Evolutionary conservation across 768 basidiomycete genomes (phyloP), one percentile per base, ranked within the genome.

Genomic region (Amanita molliuscula): DNA sequence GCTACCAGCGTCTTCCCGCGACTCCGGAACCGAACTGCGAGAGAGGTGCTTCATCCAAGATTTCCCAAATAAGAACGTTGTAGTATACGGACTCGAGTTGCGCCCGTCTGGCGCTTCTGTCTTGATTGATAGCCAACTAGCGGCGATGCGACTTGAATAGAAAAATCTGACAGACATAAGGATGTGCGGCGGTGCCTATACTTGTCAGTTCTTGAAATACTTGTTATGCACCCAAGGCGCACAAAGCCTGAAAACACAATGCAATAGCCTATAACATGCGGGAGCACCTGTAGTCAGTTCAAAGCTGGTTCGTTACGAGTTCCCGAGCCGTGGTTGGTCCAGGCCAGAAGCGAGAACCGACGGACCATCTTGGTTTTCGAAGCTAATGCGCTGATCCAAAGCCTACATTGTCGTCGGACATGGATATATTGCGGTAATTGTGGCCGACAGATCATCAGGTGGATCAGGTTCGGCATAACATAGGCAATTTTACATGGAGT

Each of bases 381-480:
- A 42, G 41, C 23, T 42, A 42, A 42, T 28, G 41, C 41, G 41
- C 41, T 42, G 25, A 42, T 42, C 3, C 41, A 25, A n/a, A 11
- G 23, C 15, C 11, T 42, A 6, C 20, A 40, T 40, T 18, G 3
- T 21, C 38, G 8, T 40, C 38, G 10, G 20, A 21, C 16, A 18
- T 40, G 18, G 38, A 20, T 40, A 40, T 40, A 46, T 33, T 31
- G 15, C 21, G 8, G n/a, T 47, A 13, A 47, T 47, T 16, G 26
- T 35, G 13, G 34, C 8, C 11, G 13, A 10, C 18, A 16, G 35
- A 25, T 35, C 35, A 35, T 49, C 48, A 49, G 38, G 38, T 42
- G 38, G 23, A 33, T 49, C 38, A 49, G 48, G 38, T 41, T 49
- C 40, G 18, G 13, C 23, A 48, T n/a, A 29, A 20, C 45, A 34